Evolutionary conservation across 495 filamentous ascomycete species (phyloP).

Genomic region (Trichoderma virens): DNA sequence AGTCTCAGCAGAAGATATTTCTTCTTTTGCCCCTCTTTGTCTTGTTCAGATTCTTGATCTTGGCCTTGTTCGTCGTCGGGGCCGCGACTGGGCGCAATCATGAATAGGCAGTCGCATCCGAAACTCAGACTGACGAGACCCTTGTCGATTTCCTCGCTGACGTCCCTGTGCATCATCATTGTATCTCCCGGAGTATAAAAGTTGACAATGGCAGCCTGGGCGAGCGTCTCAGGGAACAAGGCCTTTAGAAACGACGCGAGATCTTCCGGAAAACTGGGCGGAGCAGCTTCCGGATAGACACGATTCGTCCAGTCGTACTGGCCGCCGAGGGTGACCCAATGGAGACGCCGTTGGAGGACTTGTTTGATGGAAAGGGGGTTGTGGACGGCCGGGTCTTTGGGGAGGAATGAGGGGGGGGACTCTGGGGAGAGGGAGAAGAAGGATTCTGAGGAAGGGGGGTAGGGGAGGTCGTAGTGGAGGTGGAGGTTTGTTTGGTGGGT

Average conservation of each 20-base stretch:
- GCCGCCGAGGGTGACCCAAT: constrained; percentile 88
- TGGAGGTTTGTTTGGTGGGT: constrained; percentile 80
- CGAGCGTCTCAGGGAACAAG: constrained; percentile 61
- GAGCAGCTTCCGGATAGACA: constrained; percentile 56
- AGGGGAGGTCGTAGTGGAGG: constrained; percentile 69
- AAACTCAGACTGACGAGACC: constrained; percentile 79
- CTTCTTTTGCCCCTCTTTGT: constrained; percentile 6
- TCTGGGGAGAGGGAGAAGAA: constrained; percentile 40
- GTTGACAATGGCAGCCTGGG: constrained; percentile 88
- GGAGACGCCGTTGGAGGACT: constrained; percentile 67
- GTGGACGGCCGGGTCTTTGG: constrained; percentile 61
- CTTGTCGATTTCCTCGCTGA: constrained; percentile 68
- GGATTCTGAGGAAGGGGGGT: constrained; percentile 40
- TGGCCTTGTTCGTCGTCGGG: constrained; percentile 28
- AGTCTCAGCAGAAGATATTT: constrained; percentile 55
- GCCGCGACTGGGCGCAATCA: constrained; percentile 43
- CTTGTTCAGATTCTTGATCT: constrained; percentile 16
- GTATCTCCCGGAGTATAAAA: constrained; percentile 83
- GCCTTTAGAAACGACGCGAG: constrained; percentile 53
- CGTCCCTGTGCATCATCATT: constrained; percentile 81
- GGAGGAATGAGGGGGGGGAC: constrained; percentile 40
- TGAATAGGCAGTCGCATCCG: constrained; percentile 81
- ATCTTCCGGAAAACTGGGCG: constrained; percentile 70
- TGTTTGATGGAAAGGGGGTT: constrained; percentile 57
- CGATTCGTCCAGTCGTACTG: constrained; percentile 93